Conservation (phyloP, 2,329 filamentous ascomycete genomes). For the Ceratocystis variospora region DNA sequence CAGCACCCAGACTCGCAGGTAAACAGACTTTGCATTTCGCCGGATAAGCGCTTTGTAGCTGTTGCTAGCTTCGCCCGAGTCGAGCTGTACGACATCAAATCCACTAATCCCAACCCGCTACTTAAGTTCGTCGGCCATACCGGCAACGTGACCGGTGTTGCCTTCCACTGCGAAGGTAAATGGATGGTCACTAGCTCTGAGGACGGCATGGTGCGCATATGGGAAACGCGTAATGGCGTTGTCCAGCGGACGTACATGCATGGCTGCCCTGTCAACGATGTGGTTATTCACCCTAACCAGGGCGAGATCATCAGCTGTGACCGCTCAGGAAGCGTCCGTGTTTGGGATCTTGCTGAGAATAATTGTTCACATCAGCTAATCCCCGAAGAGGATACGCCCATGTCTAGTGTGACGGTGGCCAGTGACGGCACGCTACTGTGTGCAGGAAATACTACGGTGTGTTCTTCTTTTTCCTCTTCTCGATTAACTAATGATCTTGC, state of each 20-base stretch:
- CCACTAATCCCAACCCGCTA: conserved; percentile 86
- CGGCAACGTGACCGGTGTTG: conserved; percentile 88
- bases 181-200: conserved; percentile 99
- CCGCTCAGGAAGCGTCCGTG: conserved; percentile 75
- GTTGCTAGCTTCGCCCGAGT: conserved; percentile 69
- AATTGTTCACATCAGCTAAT: conserved; percentile 94
- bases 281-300: conserved; percentile 98
- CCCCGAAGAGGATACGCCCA: conserved; percentile 85
- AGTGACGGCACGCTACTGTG: conserved; percentile 87
- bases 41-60: conserved; percentile 90
- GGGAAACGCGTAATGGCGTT: conserved; percentile 75
- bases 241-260: conserved; percentile 91
- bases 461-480: conserved; percentile 21
- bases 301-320: conserved; percentile 97
- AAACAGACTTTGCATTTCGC: conserved; percentile 94
- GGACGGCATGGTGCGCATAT: conserved; percentile 93
- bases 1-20: conserved; percentile 97
- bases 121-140: conserved; percentile 93
- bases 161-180: conserved; percentile 96
- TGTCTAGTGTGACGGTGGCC: conserved; percentile 89
- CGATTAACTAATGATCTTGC: too few species aligned
- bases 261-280: conserved; percentile 80
- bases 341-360: conserved; percentile 96
- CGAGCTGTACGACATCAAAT: conserved; percentile 97
- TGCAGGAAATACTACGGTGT: conserved; percentile 78